These are phyloP conservation scores for Trichoderma koningii DNA, from an alignment of 2,329 filamentous ascomycete species.

Conservation along the genomic window DNA sequence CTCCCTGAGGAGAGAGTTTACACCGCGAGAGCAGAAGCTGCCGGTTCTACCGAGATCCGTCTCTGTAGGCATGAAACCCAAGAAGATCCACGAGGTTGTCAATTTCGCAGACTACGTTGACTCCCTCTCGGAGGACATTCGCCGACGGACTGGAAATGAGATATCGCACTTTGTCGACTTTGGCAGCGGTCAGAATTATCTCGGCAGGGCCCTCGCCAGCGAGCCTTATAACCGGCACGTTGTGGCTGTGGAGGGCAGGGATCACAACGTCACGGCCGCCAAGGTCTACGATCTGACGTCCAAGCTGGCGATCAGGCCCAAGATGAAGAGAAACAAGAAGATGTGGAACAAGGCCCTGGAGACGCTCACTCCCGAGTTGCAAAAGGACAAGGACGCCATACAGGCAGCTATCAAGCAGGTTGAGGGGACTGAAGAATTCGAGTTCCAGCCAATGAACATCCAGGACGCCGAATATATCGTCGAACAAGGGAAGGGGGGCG, in stretches of 20 bases:
- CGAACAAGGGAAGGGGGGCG: constrained; percentile 65
- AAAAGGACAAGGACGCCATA: constrained; percentile 46
- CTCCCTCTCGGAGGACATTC: constrained; percentile 58
- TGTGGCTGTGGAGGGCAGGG: constrained; percentile 85
- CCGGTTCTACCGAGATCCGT: constrained; percentile 68
- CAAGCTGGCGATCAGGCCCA: constrained; percentile 70
- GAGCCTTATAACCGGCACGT: constrained; percentile 84
- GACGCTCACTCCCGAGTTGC: constrained; percentile 35
- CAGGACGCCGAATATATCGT: constrained; percentile 55
- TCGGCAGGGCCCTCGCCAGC: constrained; percentile 83
- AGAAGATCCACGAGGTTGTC: constrained; percentile 92
- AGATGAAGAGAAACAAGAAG: constrained; percentile 82
- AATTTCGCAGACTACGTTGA: constrained; percentile 88
- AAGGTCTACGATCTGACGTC: constrained; percentile 82
- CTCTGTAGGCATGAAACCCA: constrained; percentile 89
- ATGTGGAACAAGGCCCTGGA: constrained; percentile 61
- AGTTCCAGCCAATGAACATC: constrained; percentile 53
- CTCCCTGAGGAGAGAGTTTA: constrained; percentile 65
- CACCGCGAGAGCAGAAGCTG: constrained; percentile 47
- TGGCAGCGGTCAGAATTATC: constrained; percentile 94
- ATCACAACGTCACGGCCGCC: constrained; percentile 83
- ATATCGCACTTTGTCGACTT: constrained; percentile 94
- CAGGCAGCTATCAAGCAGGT: constrained; percentile 41
- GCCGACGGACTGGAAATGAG: constrained; percentile 54
- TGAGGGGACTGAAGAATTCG: constrained; percentile 40